Conservation (phyloP, 108 stramenopile species). For the Cyclotella baltica region DNA sequence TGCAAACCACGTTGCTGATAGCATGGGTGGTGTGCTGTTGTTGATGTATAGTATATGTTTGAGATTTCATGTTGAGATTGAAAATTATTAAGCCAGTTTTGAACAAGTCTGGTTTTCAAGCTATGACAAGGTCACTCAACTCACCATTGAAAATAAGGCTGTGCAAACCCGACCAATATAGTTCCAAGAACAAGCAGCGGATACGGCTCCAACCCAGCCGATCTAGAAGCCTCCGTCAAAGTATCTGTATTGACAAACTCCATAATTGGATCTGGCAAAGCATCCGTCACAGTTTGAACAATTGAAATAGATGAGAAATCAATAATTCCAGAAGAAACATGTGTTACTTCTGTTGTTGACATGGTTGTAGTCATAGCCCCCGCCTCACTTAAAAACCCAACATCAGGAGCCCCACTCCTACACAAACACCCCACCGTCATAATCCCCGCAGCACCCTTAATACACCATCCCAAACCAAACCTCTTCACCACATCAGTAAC, state of each 20-base stretch:
- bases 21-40: constrained; percentile 63
- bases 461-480: constrained; percentile 48
- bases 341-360: too few species aligned
- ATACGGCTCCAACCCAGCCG: constrained; percentile 51
- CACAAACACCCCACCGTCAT: constrained; percentile 55
- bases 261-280: constrained; percentile 36
- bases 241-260: constrained; percentile 26
- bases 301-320: constrained; percentile 1
- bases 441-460: constrained; percentile 51
- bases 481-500: constrained; percentile 55
- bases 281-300: constrained; percentile 29
- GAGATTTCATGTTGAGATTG: too few species aligned
- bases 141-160: constrained; percentile 71
- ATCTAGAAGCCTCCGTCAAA: constrained; percentile 38
- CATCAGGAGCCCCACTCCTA: constrained; percentile 45
- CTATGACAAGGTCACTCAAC: too few species aligned
- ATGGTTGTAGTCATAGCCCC: constrained; percentile 11
- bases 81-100: too few species aligned
- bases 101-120: too few species aligned
- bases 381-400: constrained; percentile 8
- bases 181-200: constrained; percentile 53
- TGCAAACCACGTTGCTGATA: constrained; percentile 62
- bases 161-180: constrained; percentile 56
- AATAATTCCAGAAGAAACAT: too few species aligned
- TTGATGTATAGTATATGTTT: too few species aligned